phyloP scores from a whole-genome alignment of 108 stramenopile genomes.

The Cyclotella distinguenda region DNA sequence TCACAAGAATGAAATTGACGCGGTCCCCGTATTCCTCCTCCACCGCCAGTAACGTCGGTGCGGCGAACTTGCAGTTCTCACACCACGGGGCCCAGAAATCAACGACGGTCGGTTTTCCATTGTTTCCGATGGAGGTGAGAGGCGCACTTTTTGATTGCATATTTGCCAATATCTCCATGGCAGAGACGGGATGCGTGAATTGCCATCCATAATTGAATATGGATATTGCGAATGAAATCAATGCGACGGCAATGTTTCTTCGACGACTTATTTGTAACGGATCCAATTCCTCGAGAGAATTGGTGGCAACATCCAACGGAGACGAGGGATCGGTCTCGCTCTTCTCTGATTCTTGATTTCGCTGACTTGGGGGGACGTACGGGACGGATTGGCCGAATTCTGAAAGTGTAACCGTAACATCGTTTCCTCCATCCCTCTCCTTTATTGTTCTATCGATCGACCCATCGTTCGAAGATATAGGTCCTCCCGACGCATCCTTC shows the following conservation, averaged over 20 bases:
- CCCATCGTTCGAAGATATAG: no score
- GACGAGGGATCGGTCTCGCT: no score
- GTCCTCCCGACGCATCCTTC: no score
- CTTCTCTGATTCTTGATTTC: no score
- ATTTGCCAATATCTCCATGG: slow-evolving; percentile 55
- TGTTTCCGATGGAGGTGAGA: slow-evolving; percentile 59
- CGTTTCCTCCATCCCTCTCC: no score
- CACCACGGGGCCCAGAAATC: slow-evolving; percentile 91
- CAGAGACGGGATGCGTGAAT: slow-evolving; percentile 71
- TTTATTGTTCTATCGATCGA: no score
- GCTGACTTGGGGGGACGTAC: no score
- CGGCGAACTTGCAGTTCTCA: slow-evolving; percentile 71
- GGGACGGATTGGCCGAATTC: no score
- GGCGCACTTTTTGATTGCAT: slow-evolving; percentile 71
- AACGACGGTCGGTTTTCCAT: slow-evolving; percentile 74
- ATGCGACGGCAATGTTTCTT: slow-evolving; percentile 61
- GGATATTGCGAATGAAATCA: slow-evolving; percentile 55
- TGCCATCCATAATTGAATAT: slow-evolving; percentile 66
- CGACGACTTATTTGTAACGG: slow-evolving; percentile 25
- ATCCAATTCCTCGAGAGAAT: no score
- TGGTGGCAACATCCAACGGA: no score
- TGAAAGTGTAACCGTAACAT: no score
- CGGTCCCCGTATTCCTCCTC: slow-evolving; percentile 67
- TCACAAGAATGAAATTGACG: slow-evolving; percentile 81
- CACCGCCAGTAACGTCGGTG: slow-evolving; percentile 62